phyloP scores from a whole-genome alignment of 805 yeast genomes.

The Sungouiella thailandica region DNA sequence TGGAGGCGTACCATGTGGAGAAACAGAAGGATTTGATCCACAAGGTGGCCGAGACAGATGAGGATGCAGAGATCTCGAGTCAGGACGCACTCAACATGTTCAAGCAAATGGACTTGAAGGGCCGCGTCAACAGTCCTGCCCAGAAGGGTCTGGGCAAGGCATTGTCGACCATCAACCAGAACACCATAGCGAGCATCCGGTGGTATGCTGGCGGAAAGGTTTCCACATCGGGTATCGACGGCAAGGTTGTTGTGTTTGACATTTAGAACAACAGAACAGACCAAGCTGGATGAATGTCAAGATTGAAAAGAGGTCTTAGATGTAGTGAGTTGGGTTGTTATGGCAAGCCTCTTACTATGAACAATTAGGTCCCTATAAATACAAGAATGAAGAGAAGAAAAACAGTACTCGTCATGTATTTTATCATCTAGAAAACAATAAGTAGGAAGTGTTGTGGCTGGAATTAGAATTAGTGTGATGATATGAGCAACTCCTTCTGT shows the following conservation, averaged over 20 bases:
- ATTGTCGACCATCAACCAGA: constrained; percentile 81
- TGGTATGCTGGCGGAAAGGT: constrained; percentile 42
- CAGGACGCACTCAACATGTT: constrained; percentile 88
- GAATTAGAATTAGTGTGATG: too few relatives aligned
- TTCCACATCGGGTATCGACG: constrained; percentile 81
- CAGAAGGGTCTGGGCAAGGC: constrained; percentile 29
- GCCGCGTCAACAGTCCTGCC: constrained; percentile 50
- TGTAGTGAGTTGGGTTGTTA: too few relatives aligned
- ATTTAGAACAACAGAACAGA: constrained; percentile 8
- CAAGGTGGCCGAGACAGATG: constrained; percentile 46
- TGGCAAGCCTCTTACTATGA: too few relatives aligned
- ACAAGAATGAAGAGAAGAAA: too few relatives aligned
- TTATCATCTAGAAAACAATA: too few relatives aligned
- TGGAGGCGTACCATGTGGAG: constrained; percentile 55
- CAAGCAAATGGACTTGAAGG: constrained; percentile 92
- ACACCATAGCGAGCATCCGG: constrained; percentile 70
- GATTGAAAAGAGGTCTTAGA: too few relatives aligned
- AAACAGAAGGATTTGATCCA: constrained; percentile 36
- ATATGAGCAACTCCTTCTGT: too few relatives aligned
- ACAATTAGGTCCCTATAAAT: too few relatives aligned
- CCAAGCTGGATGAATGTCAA: too few relatives aligned
- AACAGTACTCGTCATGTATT: too few relatives aligned
- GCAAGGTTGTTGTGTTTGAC: constrained; percentile 75
- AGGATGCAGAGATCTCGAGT: constrained; percentile 55
- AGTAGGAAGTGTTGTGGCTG: too few relatives aligned